These are phyloP conservation scores for Cercospora sp. DNA, from an alignment of 2,329 filamentous ascomycete species.

Conservation along the genomic window DNA sequence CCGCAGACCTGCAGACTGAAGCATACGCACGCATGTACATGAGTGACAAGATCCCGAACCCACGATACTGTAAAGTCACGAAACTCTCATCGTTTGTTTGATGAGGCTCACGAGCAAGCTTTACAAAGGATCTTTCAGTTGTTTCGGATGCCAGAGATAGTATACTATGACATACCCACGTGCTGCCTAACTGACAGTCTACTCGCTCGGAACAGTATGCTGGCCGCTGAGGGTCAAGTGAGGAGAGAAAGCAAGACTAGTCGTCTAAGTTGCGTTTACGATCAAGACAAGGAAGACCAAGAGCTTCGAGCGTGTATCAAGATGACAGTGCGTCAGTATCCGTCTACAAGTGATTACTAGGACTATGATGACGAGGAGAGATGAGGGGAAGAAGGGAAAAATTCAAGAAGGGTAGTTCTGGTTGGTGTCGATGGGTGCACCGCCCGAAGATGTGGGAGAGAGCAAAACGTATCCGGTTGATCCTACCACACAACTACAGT, in stretches of 20 bases:
- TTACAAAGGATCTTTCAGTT: not conserved
- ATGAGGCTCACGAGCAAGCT: not conserved
- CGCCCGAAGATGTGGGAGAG: not conserved
- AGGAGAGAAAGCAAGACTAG: not conserved
- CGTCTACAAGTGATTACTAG: not conserved
- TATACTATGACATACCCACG: constrained; percentile 1
- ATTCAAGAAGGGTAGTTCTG: not conserved
- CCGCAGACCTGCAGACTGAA: not conserved
- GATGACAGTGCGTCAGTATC: not conserved
- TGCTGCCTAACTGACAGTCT: not conserved
- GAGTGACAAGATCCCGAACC: not conserved
- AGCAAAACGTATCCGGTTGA: not conserved
- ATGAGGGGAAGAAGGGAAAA: not conserved
- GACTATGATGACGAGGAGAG: not conserved
- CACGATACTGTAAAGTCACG: not conserved
- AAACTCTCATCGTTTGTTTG: not conserved
- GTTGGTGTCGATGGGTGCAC: not conserved
- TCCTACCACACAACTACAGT: not conserved
- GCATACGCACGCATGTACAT: not conserved
- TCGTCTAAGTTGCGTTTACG: not conserved
- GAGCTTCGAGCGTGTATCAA: not conserved
- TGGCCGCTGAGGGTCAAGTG: not conserved
- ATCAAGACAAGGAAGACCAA: not conserved
- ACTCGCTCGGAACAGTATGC: not conserved
- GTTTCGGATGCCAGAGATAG: constrained; percentile 3